Conservation (phyloP, 2,329 filamentous ascomycete species). For the Gremmenia infestans region DNA sequence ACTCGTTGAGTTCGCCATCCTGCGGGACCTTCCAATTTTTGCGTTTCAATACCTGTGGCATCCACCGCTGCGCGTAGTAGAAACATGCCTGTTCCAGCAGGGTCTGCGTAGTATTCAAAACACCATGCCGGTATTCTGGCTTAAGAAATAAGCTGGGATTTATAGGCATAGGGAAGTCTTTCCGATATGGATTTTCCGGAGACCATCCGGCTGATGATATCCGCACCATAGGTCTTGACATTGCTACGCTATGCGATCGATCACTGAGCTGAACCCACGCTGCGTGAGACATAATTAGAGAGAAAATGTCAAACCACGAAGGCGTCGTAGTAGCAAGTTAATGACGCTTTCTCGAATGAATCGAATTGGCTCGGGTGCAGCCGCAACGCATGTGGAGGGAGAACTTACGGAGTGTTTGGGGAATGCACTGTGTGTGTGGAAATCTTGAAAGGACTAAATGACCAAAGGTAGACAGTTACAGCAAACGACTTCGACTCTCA, state of each 20-base stretch:
- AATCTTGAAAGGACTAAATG: neutral
- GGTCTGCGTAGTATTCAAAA: neutral
- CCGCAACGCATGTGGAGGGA: neutral
- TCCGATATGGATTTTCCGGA: neutral
- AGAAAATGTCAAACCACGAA: neutral
- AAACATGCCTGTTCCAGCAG: constrained; percentile 4
- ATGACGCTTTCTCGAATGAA: neutral
- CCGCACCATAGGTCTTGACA: neutral
- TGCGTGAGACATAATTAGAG: neutral
- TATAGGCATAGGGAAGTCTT: neutral
- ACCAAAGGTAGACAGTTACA: too few relatives aligned
- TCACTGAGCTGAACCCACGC: neutral
- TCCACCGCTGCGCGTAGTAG: neutral
- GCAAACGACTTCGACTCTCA: too few relatives aligned
- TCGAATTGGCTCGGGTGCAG: neutral
- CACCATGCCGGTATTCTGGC: neutral
- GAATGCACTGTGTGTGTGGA: neutral
- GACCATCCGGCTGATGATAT: neutral
- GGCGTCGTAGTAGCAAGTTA: neutral
- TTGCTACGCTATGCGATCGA: too few relatives aligned
- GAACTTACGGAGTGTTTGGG: neutral
- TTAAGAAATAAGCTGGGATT: neutral
- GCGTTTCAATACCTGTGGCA: neutral
- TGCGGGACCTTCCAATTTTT: constrained; percentile 1
- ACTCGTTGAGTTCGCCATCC: constrained; percentile 2